Evolutionary conservation across 2,329 filamentous ascomycete species (phyloP).

Genomic region (Atkinsonella texensis): DNA sequence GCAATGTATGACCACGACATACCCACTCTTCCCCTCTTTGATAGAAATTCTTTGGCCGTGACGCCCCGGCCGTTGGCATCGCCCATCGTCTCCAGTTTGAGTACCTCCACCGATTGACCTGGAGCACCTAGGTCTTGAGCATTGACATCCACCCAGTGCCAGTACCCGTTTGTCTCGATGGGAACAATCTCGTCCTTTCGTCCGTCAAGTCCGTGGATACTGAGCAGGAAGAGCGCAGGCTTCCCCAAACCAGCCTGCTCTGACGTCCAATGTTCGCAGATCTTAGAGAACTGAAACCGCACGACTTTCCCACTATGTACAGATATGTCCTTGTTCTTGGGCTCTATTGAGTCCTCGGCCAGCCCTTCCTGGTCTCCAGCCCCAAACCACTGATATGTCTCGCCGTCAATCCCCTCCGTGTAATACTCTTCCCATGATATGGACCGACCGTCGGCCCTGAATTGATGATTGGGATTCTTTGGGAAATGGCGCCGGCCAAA

Average conservation of each 20-base stretch:
- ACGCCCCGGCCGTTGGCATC: slow-evolving; percentile 35
- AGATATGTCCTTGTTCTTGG: slow-evolving; percentile 37
- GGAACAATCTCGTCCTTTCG: slow-evolving; percentile 55
- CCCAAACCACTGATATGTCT: slow-evolving; percentile 34
- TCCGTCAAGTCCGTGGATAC: slow-evolving; percentile 54
- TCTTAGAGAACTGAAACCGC: slow-evolving; percentile 68
- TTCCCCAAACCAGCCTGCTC: slow-evolving; percentile 53
- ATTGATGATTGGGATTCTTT: slow-evolving; percentile 53
- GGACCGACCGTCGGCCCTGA: slow-evolving; percentile 56
- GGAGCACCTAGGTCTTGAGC: slow-evolving; percentile 52
- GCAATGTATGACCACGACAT: slow-evolving; percentile 34
- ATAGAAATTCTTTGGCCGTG: slow-evolving; percentile 32
- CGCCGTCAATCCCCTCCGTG: slow-evolving; percentile 41
- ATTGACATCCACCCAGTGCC: slow-evolving; percentile 71
- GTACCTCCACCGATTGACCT: slow-evolving; percentile 56
- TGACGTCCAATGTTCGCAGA: slow-evolving; percentile 77
- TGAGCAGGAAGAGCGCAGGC: slow-evolving; percentile 58
- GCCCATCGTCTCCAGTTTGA: slow-evolving; percentile 42
- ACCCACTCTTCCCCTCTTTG: slow-evolving; percentile 29
- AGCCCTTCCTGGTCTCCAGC: slow-evolving; percentile 38
- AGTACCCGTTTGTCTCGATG: slow-evolving; percentile 64
- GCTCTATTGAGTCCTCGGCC: slow-evolving; percentile 47
- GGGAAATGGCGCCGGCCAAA: slow-evolving; percentile 80
- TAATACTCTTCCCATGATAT: slow-evolving; percentile 76
- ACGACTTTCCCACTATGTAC: slow-evolving; percentile 45